Base-by-base conservation (phyloP, 805 yeast genomes). In the Cyberlindnera veronae region DNA sequence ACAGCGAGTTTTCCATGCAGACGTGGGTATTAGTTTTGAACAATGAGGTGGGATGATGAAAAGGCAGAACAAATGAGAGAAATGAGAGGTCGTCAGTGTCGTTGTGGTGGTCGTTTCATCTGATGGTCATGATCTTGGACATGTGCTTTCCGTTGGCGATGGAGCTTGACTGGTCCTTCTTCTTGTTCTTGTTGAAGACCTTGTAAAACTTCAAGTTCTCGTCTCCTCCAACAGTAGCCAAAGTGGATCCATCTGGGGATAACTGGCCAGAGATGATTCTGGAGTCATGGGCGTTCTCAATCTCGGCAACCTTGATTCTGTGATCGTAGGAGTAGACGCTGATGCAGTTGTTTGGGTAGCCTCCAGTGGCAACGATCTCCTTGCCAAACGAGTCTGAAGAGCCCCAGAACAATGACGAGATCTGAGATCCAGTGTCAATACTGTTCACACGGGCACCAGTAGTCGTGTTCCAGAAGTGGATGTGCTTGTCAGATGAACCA, bases 131-230 rank as follows among this genome's bases (percentile, higher is more conserved):
- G 15, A 68, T 71, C 53, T 70, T 72, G 23, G 69, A 67, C 58
- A 73, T 71, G 33, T 69, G 70, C 50, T 73, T 74, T 18, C 72
- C 73, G 26, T 64, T 57, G 15, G 60, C 56, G 24, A 66, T 50
- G 3, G 62, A 43, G 29, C 66, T 59, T 11, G 55, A 49, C 9
- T 47, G 39, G 46, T 63, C 35, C 48, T 57, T 58, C 55, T 62
- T 56, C 49, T 68, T 62, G 50, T 64, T 59, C 48, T 62, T 39
- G 54, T 91, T 96, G 62, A 89, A 91, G 17, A 93, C 71, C 50
- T 86, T 83, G 90, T 95, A 93, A 65, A 93, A 93, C 65, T 93
- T 91, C 57, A 93, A 72, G 64, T 89, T 91, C 61, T 93, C 99
- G 63, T 93, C 98, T 11, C 95, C 95, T 3, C 97, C 95, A 33